phyloP scores from a whole-genome alignment of 345 rosid species.

The Hevea brasiliensis region DNA sequence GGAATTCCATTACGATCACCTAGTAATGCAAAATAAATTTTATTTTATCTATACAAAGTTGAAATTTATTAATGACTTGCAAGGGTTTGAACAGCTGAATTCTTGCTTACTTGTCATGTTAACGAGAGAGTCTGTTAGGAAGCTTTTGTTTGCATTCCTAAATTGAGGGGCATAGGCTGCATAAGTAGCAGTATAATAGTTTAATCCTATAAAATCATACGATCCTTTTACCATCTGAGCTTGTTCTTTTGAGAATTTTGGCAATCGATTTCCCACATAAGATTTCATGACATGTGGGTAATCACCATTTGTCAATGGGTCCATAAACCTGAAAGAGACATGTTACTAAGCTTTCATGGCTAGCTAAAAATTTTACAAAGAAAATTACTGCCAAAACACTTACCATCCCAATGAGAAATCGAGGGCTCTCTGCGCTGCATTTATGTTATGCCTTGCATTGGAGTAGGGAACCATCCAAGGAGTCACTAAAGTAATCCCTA shows the following conservation, averaged over 20 bases:
- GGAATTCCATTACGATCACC: too few species aligned
- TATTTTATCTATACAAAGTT: too few species aligned
- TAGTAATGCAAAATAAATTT: too few species aligned
- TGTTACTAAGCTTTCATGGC: too few species aligned
- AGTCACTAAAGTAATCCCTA: slow-evolving; percentile 68
- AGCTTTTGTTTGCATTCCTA: slow-evolving; percentile 18
- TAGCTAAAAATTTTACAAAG: neutral
- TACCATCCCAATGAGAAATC: slow-evolving; percentile 95
- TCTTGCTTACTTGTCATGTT: slow-evolving; percentile 29
- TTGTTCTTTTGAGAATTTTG: slow-evolving; percentile 38
- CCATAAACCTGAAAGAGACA: slow-evolving; percentile 31
- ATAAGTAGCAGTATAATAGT: slow-evolving; percentile 45
- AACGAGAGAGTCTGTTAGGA: slow-evolving; percentile 34
- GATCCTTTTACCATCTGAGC: slow-evolving; percentile 44
- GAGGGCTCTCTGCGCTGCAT: slow-evolving; percentile 70
- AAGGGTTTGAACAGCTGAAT: too few species aligned
- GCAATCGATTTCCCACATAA: slow-evolving; percentile 37
- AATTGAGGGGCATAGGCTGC: slow-evolving; percentile 16
- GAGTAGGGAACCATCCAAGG: slow-evolving; percentile 79
- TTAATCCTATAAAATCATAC: slow-evolving; percentile 50
- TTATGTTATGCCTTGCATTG: slow-evolving; percentile 51
- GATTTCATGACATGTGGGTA: slow-evolving; percentile 40
- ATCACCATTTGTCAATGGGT: slow-evolving; percentile 43
- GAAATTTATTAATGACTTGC: too few species aligned
- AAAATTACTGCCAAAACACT: neutral